Evolutionary conservation across 805 yeast species (phyloP), one percentile per base, ranked within the genome.

Genomic region (Candida andamanensis): DNA sequence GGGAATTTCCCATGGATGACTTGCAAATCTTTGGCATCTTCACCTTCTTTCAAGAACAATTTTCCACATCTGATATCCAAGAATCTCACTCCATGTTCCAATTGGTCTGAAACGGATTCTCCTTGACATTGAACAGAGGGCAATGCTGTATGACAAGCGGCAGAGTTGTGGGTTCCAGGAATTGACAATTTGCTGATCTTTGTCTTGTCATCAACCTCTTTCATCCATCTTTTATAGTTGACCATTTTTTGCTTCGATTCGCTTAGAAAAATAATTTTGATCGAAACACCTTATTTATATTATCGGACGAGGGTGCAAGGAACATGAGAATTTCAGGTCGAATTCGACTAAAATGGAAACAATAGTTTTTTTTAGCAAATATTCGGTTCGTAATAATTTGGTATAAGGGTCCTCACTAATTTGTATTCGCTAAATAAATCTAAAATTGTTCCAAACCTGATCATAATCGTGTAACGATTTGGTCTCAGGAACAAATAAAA

Each of bases 111-210:
- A 30, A 83, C 65, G 1, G 75, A 54, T 6, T 64, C 72, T 12
- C 76, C 81, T 53, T 83, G 92, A 52, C 92, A 83, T 50, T 77
- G 80, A 18, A 83, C 89, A 0, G 85, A 75, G 17, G 90, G 90
- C 28, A 80, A 58, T 2, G 89, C 80, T 6, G 71, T 60, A 50
- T 79, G 78, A 44, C 72, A 76, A 5, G 90, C 90, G 10, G 82
- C 85, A 25, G 85, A 69, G 51, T 83, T 82, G 59, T 83, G 92
- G n/a, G 90, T 82, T n/a, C 92, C 92, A 7, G 90, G 87, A 31
- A 83, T 63, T 0, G 89, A 63, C 32, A 83, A 63, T 35, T 68
- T 58, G 3, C 80, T 64, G 21, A 83, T 39, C 24, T 47, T 47
- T 14, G 69, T 59, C 51, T 75, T 62, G 48, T 79, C 84, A 32